Evolutionary conservation across 75 land plant genomes (phyloP).

Genomic region (Larix kaempferi): DNA sequence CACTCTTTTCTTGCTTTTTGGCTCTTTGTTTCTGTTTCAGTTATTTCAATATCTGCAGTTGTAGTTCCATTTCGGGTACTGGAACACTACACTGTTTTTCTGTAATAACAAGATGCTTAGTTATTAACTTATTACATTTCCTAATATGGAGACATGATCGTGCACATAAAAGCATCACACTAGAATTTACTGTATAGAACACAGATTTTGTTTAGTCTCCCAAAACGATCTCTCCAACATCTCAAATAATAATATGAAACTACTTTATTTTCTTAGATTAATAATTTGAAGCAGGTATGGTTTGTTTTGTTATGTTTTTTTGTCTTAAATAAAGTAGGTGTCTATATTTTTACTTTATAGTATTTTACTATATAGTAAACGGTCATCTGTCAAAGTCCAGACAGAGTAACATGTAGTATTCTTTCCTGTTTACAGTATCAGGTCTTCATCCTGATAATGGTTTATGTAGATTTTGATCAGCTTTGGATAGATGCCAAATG

Average conservation of each 20-base stretch:
- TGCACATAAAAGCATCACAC: too few relatives aligned
- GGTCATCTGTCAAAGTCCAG: background rate
- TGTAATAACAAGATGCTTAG: too few relatives aligned
- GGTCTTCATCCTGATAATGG: background rate
- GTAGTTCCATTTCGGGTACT: too few relatives aligned
- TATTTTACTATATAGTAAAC: too few relatives aligned
- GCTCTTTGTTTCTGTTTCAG: too few relatives aligned
- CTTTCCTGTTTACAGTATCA: background rate
- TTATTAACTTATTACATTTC: too few relatives aligned
- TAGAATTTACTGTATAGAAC: too few relatives aligned
- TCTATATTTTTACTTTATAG: background rate
- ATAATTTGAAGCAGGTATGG: background rate
- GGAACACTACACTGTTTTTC: too few relatives aligned
- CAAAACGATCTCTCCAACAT: background rate
- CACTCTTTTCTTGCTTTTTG: too few relatives aligned
- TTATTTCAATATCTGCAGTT: too few relatives aligned
- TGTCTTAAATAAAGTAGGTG: background rate
- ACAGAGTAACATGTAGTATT: background rate
- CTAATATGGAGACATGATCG: too few relatives aligned
- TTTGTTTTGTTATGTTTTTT: background rate
- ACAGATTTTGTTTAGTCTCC: background rate
- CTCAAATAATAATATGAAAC: background rate
- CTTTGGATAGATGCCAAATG: background rate
- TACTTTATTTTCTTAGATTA: background rate
- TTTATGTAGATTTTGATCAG: background rate